Percentiles rank a stretch among this genome's conserved stretches.
These are phyloP conservation scores for Epichloe festucae DNA, from an alignment of 2,329 filamentous ascomycete genomes.

Conservation along the genomic window DNA sequence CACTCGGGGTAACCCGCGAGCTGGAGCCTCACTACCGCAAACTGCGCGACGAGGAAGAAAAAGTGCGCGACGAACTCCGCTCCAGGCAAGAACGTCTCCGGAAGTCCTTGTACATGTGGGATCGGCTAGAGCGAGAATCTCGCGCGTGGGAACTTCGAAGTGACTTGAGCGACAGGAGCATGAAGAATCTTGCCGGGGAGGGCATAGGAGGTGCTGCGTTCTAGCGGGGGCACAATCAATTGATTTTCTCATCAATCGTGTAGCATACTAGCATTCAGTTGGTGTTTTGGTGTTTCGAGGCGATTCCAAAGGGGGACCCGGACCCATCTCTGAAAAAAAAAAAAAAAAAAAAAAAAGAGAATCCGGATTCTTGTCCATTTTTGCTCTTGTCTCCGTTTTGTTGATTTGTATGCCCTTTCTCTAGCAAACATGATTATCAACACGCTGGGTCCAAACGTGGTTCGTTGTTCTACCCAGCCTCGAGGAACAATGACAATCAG, in stretches of 20 bases:
- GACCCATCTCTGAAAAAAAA: too few relatives aligned
- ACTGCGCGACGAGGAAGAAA: constrained; percentile 45
- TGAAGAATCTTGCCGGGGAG: constrained; percentile 44
- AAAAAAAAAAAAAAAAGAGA: too few relatives aligned
- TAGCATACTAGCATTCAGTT: not conserved
- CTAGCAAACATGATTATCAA: too few relatives aligned
- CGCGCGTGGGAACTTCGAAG: constrained; percentile 41
- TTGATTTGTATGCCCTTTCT: too few relatives aligned
- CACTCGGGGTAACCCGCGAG: constrained; percentile 37
- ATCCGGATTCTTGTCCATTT: too few relatives aligned
- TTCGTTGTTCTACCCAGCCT: too few relatives aligned
- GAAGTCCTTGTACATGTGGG: constrained; percentile 39
- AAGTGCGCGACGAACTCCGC: constrained; percentile 38
- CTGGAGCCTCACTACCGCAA: constrained; percentile 40
- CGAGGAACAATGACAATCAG: too few relatives aligned
- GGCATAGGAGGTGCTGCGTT: constrained; percentile 43
- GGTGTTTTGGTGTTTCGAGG: too few relatives aligned
- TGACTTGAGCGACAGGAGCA: constrained; percentile 41
- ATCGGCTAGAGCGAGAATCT: constrained; percentile 40
- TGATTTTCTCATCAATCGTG: too few relatives aligned
- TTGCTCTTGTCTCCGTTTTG: too few relatives aligned
- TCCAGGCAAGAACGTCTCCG: constrained; percentile 41
- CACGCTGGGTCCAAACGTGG: too few relatives aligned
- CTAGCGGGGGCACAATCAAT: constrained; percentile 11
- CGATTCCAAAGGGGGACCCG: too few relatives aligned